These are phyloP conservation scores for Brettanomyces bruxellensis DNA, from an alignment of 805 yeast species.

Conservation along the genomic window DNA sequence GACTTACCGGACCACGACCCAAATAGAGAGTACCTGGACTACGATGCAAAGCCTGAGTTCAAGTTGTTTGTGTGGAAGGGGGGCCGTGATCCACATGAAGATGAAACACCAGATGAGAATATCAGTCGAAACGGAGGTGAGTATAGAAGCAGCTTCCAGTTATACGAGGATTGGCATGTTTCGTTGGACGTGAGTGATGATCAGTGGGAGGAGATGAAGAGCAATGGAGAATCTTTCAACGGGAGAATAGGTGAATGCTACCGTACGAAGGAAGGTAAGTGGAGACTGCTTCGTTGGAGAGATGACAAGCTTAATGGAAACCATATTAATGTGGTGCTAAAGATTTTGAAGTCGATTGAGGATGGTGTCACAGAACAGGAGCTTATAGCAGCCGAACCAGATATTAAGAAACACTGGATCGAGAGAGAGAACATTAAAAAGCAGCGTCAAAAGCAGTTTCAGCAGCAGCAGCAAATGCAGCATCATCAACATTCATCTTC, in stretches of 20 bases:
- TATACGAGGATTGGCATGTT: slow-evolving; percentile 56
- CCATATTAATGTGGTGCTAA: slow-evolving; percentile 71
- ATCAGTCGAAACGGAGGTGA: slow-evolving; percentile 24
- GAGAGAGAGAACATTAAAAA: slow-evolving; percentile 35
- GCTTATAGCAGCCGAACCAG: slow-evolving; percentile 45
- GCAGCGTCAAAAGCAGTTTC: slow-evolving; percentile 11
- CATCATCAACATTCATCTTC: slow-evolving; percentile 4
- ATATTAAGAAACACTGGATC: slow-evolving; percentile 55
- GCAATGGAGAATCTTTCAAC: slow-evolving; percentile 69
- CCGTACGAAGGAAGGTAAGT: slow-evolving; percentile 53
- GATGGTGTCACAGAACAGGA: slow-evolving; percentile 84
- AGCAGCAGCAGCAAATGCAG: slow-evolving; percentile 9
- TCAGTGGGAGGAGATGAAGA: slow-evolving; percentile 75
- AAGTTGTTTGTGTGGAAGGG: slow-evolving; percentile 77
- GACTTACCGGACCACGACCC: slow-evolving; percentile 61
- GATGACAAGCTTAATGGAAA: slow-evolving; percentile 91
- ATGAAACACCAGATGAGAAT: slow-evolving; percentile 29
- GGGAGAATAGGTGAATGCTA: slow-evolving; percentile 85
- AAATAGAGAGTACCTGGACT: slow-evolving; percentile 65
- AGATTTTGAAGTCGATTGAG: slow-evolving; percentile 72
- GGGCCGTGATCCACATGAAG: slow-evolving; percentile 21
- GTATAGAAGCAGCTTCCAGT: slow-evolving; percentile 24
- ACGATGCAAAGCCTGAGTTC: slow-evolving; percentile 68
- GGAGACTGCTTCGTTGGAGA: slow-evolving; percentile 84
- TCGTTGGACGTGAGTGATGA: slow-evolving; percentile 53